These are phyloP conservation scores for Ocimum tenuiflorum DNA, from an alignment of 257 asterid genomes.

Conservation along the genomic window DNA sequence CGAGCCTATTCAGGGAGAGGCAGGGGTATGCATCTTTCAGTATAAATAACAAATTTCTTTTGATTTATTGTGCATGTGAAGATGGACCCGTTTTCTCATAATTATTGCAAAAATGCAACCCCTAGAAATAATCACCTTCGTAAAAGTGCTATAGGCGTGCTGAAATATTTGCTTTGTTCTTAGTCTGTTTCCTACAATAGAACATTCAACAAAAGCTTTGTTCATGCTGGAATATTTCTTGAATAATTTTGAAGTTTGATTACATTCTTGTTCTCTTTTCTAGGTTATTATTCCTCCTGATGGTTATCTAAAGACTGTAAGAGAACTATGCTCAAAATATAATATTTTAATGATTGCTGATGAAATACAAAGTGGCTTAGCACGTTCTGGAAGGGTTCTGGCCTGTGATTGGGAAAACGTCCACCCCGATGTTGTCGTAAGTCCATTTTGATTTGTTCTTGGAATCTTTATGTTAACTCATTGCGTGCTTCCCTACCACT, in stretches of 20 bases:
- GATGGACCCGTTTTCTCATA: not conserved
- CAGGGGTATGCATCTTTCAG: slow-evolving; percentile 70
- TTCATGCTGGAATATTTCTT: not conserved
- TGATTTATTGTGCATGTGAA: not conserved
- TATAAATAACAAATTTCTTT: slow-evolving; percentile 4
- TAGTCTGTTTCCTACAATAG: no score
- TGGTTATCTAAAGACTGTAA: slow-evolving; percentile 73
- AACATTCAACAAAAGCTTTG: no score
- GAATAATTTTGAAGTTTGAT: slow-evolving; percentile 9
- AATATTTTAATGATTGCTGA: slow-evolving; percentile 91
- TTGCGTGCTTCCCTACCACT: not conserved
- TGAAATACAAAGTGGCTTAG: slow-evolving; percentile 95
- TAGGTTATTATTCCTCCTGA: slow-evolving; percentile 93
- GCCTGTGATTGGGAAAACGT: slow-evolving; percentile 95
- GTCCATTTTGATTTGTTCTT: slow-evolving; percentile 21
- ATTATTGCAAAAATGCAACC: not conserved
- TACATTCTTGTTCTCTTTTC: slow-evolving; percentile 5
- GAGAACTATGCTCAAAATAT: slow-evolving; percentile 81
- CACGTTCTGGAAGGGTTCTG: slow-evolving; percentile 79
- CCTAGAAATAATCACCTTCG: no score
- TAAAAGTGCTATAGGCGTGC: no score
- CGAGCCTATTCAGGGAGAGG: slow-evolving; percentile 99
- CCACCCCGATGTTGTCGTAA: slow-evolving; percentile 88
- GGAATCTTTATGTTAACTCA: not conserved
- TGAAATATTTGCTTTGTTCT: not conserved